Evolutionary conservation across 306 rosid species (phyloP), one percentile per base, ranked within the genome.

Genomic region (Oxytropis ochrocephala): DNA sequence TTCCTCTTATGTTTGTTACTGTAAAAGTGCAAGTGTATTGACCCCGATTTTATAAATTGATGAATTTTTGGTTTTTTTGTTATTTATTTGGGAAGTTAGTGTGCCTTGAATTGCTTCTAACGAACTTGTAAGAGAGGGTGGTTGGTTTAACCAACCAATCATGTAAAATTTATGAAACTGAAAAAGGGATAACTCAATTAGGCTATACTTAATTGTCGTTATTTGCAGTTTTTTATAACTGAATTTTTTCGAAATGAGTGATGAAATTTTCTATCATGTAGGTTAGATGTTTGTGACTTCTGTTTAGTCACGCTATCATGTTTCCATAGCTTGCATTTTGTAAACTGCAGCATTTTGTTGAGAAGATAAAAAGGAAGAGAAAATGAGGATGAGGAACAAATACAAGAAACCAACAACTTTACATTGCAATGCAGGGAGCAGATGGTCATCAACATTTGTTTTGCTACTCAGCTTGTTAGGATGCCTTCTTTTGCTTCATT

Each of bases 371-470:
- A 82, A 35, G 81, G 85, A 81, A 75, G 85, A 66, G 92, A 83
- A 86, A 86, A 89, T 91, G 96, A 87, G 87, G 95, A 86, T 74
- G 84, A 85, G 78, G 88, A 91, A 81, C 89, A 95, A 83, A 85
- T 83, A 77, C 85, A 77, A 88, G 89, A 95, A 89, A 87, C 78
- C 96, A 72, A 85, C 88, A 58, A 71, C 70, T 83, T 86, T 89
- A 70, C 77, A 64, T 79, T 87, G 96, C 85, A 76, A 78, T 87
- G 91, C 88, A 78, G 92, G 96, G 85, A 76, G 83, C 78, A 91
- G 91, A 86, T 87, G 81, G 76, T 85, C 88, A 35, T 85, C 88
- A 30, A 77, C 12, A 12, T 78, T 80, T 73, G 83, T 73, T 74
- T 76, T 70, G 17, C 69, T 87, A 18, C 82, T 95, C 86, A 83